These are phyloP conservation scores for Mercurialis annua DNA, from an alignment of 345 rosid genomes.

Conservation along the genomic window DNA sequence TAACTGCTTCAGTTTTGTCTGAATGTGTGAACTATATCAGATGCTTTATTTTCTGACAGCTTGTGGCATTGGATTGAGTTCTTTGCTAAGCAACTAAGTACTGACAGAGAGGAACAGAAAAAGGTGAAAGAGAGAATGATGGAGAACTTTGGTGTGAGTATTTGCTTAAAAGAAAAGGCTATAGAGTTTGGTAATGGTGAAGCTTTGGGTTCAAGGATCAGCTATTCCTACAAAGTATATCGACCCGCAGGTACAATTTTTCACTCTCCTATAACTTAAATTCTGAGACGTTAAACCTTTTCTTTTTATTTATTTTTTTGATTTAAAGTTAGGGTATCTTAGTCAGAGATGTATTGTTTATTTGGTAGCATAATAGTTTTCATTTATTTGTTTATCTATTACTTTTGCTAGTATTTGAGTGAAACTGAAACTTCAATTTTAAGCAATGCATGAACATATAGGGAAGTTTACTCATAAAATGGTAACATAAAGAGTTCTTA, in stretches of 20 bases:
- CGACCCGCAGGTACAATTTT: slow-evolving; percentile 16
- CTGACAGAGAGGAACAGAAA: slow-evolving; percentile 11
- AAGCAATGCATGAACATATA: slow-evolving; percentile 21
- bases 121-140: slow-evolving; percentile 17
- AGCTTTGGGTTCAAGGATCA: slow-evolving; percentile 72
- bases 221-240: background rate
- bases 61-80: slow-evolving; percentile 24
- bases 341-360: slow-evolving; percentile 15
- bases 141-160: slow-evolving; percentile 39
- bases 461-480: too few species aligned
- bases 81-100: slow-evolving; percentile 28
- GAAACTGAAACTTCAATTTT: slow-evolving; percentile 32
- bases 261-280: slow-evolving; percentile 8
- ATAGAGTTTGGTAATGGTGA: slow-evolving; percentile 55
- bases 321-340: slow-evolving; percentile 16
- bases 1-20: slow-evolving; percentile 10
- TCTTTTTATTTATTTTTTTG: background rate
- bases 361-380: slow-evolving; percentile 10
- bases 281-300: background rate
- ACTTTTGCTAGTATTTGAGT: slow-evolving; percentile 11
- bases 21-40: slow-evolving; percentile 15
- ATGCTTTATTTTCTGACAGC: slow-evolving; percentile 19
- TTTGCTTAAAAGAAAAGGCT: slow-evolving; percentile 77
- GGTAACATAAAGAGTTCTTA: too few species aligned
- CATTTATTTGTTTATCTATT: too few species aligned